Percentiles rank a stretch among this genome's conserved stretches.
phyloP scores from a whole-genome alignment of 164 flowering plant species.

The Paratinospora sagittata region DNA sequence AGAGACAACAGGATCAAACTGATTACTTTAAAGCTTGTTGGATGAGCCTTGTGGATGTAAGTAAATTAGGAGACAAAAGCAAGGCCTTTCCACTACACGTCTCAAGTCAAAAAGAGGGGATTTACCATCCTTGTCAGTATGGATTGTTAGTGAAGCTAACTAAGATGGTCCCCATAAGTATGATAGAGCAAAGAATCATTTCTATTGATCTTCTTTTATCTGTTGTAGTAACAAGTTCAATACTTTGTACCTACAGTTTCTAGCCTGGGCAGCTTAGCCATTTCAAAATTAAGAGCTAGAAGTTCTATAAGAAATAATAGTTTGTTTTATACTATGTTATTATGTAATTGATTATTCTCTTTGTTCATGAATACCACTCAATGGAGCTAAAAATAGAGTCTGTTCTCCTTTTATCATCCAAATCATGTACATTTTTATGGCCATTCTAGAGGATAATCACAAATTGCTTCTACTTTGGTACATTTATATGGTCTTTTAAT shows the following conservation, averaged over 20 bases:
- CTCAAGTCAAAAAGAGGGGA: neutral
- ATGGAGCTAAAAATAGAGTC: too few species aligned
- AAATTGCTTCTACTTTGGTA: neutral
- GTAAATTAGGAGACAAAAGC: constrained; percentile 13
- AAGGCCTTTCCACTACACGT: constrained; percentile 6
- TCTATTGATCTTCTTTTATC: neutral
- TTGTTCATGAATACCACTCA: too few species aligned
- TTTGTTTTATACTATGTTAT: too few species aligned
- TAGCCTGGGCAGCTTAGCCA: neutral
- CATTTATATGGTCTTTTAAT: neutral
- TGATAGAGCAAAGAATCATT: neutral
- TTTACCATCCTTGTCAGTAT: too few species aligned
- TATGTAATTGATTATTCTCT: too few species aligned
- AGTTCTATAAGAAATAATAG: neutral
- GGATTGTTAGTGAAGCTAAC: too few species aligned
- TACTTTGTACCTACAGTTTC: neutral
- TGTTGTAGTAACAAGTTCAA: neutral
- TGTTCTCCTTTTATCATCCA: too few species aligned
- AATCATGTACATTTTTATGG: neutral
- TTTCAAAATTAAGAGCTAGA: neutral
- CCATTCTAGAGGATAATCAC: neutral
- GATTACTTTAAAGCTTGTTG: neutral
- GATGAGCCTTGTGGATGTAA: constrained; percentile 3
- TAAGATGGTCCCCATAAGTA: neutral
- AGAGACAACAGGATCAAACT: neutral